These are phyloP conservation scores for Akanthomyces muscarius DNA, from an alignment of 2,329 filamentous ascomycete genomes.

Conservation along the genomic window DNA sequence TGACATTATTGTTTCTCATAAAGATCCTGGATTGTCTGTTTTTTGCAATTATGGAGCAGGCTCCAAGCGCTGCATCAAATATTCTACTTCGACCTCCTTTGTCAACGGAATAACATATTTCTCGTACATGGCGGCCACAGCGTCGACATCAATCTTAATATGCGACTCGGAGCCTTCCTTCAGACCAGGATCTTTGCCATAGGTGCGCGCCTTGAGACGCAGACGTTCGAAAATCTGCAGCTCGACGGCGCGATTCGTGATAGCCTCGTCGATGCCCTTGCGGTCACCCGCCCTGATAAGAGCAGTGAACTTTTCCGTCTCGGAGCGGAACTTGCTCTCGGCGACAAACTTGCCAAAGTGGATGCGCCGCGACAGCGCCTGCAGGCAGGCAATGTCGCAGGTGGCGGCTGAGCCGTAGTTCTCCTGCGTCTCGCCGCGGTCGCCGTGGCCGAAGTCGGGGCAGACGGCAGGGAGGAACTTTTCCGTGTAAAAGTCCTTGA, in stretches of 20 bases:
- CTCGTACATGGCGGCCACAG: slow-evolving; percentile 85
- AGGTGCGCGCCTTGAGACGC: slow-evolving; percentile 84
- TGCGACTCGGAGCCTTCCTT: slow-evolving; percentile 49
- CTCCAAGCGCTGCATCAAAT: slow-evolving; percentile 87
- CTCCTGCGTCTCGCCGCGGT: slow-evolving; percentile 81
- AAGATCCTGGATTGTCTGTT: not conserved
- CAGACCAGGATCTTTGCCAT: slow-evolving; percentile 81
- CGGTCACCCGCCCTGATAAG: slow-evolving; percentile 80
- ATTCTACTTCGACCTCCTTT: slow-evolving; percentile 98
- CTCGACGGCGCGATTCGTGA: slow-evolving; percentile 87
- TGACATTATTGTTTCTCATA: not conserved
- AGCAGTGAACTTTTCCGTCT: slow-evolving; percentile 73
- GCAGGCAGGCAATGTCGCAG: slow-evolving; percentile 83
- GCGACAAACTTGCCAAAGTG: slow-evolving; percentile 99
- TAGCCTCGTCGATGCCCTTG: slow-evolving; percentile 78
- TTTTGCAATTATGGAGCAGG: slow-evolving; percentile 26
- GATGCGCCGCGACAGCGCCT: slow-evolving; percentile 84
- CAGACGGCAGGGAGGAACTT: slow-evolving; percentile 82
- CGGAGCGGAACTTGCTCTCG: slow-evolving; percentile 86
- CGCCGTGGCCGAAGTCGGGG: slow-evolving; percentile 68
- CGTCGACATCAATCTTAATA: slow-evolving; percentile 86
- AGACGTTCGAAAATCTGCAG: slow-evolving; percentile 85
- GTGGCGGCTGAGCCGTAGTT: slow-evolving; percentile 94
- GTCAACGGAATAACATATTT: slow-evolving; percentile 93
- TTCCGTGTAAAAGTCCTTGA: slow-evolving; percentile 80